These are phyloP conservation scores for Chondrostereum purpureum DNA, from an alignment of 1,284 basidiomycete genomes.

Conservation along the genomic window DNA sequence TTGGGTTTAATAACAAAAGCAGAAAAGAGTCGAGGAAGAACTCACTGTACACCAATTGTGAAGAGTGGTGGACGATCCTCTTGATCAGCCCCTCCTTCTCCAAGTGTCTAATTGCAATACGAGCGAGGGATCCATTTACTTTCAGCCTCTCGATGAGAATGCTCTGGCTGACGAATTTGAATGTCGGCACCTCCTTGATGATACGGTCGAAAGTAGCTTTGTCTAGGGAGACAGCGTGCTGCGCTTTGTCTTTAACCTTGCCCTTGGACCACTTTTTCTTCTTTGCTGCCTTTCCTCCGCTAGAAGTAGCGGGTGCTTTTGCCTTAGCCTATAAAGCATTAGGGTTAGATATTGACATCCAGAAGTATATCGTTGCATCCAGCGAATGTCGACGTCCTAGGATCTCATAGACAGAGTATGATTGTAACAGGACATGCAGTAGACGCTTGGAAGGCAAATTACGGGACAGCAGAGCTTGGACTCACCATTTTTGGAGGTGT, in stretches of 20 bases:
- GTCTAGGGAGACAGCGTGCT: constrained; percentile 91
- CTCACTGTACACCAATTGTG: constrained; percentile 91
- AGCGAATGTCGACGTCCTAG: neutral
- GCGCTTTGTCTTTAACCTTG: constrained; percentile 99
- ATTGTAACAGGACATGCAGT: neutral
- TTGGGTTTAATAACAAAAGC: too few species aligned
- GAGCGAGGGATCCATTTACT: constrained; percentile 93
- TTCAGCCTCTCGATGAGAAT: constrained; percentile 98
- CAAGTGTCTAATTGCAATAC: constrained; percentile 88
- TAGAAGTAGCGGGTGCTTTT: constrained; percentile 64
- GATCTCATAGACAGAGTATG: neutral
- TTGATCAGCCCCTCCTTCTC: constrained; percentile 96
- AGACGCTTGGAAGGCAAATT: neutral
- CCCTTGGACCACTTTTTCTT: constrained; percentile 99
- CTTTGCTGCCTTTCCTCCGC: constrained; percentile 82
- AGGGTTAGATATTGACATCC: constrained; percentile 13
- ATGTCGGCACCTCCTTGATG: constrained; percentile 98
- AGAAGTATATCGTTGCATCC: constrained; percentile 8
- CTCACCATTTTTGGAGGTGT: neutral
- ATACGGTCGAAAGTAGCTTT: constrained; percentile 91
- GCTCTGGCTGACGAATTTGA: constrained; percentile 97
- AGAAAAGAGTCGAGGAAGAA: constrained; percentile 18
- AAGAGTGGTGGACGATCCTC: constrained; percentile 92
- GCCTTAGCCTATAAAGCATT: constrained; percentile 59
- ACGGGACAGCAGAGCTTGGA: neutral